Conservation (phyloP, 2,329 filamentous ascomycete species). For the Fusarium sp. region DNA sequence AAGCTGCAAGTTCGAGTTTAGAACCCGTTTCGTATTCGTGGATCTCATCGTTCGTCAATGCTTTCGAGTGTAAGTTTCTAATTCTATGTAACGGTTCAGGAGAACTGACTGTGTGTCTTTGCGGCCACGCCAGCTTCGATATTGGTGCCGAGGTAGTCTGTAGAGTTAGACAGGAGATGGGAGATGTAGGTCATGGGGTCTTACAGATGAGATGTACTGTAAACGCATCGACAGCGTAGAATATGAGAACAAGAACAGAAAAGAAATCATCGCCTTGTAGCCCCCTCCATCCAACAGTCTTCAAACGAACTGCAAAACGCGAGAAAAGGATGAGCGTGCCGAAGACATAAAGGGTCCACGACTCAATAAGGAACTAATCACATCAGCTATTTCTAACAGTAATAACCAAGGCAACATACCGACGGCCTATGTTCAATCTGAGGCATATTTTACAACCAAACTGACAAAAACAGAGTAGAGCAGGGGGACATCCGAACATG, state of each 20-base stretch:
- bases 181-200: not conserved
- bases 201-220: slow-evolving; percentile 49
- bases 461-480: not conserved
- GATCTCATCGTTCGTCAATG: slow-evolving; percentile 43
- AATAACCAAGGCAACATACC: fast-evolving
- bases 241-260: slow-evolving; percentile 45
- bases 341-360: slow-evolving; percentile 46
- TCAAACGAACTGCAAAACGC: slow-evolving; percentile 49
- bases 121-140: slow-evolving; percentile 25
- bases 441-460: not conserved
- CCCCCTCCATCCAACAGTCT: slow-evolving; percentile 50
- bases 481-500: not conserved
- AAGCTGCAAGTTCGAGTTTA: slow-evolving; percentile 50
- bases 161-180: not conserved
- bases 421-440: not conserved
- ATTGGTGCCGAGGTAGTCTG: slow-evolving; percentile 37
- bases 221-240: slow-evolving; percentile 49
- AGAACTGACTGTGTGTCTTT: not conserved
- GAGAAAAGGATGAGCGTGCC: slow-evolving; percentile 46
- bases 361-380: slow-evolving; percentile 46
- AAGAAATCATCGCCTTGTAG: slow-evolving; percentile 53
- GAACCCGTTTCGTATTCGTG: slow-evolving; percentile 46
- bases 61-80: not conserved
- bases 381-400: no score
- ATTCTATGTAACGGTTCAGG: fast-evolving